phyloP scores from a whole-genome alignment of 1,139 yeast species.

The Casaregolazyma suthepensis region DNA sequence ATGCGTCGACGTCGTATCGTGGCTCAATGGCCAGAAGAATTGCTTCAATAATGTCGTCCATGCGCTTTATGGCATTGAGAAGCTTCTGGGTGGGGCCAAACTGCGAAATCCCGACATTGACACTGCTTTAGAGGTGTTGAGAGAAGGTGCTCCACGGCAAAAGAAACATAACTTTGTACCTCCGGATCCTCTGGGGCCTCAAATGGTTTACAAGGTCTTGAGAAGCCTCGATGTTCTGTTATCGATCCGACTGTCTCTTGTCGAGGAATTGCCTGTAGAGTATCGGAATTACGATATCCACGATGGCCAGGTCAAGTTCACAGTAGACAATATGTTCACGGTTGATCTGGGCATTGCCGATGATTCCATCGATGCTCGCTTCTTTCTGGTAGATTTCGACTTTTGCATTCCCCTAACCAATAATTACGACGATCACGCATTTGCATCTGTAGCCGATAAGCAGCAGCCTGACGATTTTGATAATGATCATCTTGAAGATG shows the following conservation, averaged over 20 bases:
- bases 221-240: constrained; percentile 66
- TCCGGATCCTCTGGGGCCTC: constrained; percentile 47
- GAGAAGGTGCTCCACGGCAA: constrained; percentile 69
- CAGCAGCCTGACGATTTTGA: neutral
- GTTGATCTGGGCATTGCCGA: constrained; percentile 68
- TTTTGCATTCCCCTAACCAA: constrained; percentile 33
- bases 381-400: constrained; percentile 65
- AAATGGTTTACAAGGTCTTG: constrained; percentile 56
- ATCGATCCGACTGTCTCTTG: constrained; percentile 68
- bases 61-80: constrained; percentile 56
- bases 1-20: constrained; percentile 77
- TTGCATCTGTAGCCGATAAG: neutral
- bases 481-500: neutral
- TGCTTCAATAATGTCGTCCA: constrained; percentile 57
- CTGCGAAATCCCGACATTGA: constrained; percentile 82
- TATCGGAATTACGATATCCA: constrained; percentile 58
- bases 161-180: constrained; percentile 59
- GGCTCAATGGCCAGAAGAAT: constrained; percentile 78
- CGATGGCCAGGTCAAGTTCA: constrained; percentile 72
- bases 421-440: constrained; percentile 1
- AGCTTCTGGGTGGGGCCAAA: constrained; percentile 73
- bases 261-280: constrained; percentile 52
- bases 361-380: constrained; percentile 54
- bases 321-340: constrained; percentile 59
- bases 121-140: constrained; percentile 80